Conservation (phyloP, 305 asterid species). For the Stenogyne calaminthoides region DNA sequence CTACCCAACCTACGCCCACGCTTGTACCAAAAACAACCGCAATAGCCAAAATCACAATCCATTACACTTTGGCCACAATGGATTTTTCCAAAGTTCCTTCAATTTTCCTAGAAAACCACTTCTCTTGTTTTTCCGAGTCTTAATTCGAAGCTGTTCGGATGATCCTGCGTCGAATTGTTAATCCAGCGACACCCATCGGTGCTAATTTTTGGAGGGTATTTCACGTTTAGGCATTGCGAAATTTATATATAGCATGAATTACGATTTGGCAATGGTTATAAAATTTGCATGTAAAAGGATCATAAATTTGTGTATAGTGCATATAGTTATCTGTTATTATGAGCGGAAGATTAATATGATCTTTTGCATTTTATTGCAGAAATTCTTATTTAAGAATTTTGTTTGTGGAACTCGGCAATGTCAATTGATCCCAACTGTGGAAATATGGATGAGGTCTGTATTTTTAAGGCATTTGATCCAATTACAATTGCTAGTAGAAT, state of each 20-base stretch:
- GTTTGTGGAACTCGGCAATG: conserved; percentile 26
- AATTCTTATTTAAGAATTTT: conserved; percentile 13
- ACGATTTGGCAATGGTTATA: neutral
- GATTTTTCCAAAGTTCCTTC: conserved; percentile 6
- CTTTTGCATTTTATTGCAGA: conserved; percentile 8
- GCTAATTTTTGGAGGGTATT: conserved; percentile 15
- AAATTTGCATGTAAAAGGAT: conserved; percentile 27
- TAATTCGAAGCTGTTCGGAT: conserved; percentile 16
- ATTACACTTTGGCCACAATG: neutral
- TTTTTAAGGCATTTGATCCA: conserved; percentile 4
- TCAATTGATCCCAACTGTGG: conserved; percentile 30
- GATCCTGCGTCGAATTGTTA: conserved; percentile 17
- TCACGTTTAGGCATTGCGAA: neutral
- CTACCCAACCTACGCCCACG: conserved; percentile 20
- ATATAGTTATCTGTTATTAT: neutral
- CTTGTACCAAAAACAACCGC: conserved; percentile 6
- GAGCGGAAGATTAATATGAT: neutral
- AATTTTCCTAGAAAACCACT: neutral
- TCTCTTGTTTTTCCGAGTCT: neutral
- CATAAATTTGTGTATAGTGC: neutral
- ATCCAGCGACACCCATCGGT: conserved; percentile 17
- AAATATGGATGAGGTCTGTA: conserved; percentile 42
- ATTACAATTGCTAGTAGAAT: neutral
- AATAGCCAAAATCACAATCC: conserved; percentile 6
- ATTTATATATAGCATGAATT: neutral